These are phyloP conservation scores for Chalciporus sp. DNA, from an alignment of 1,284 basidiomycete species.

Conservation along the genomic window DNA sequence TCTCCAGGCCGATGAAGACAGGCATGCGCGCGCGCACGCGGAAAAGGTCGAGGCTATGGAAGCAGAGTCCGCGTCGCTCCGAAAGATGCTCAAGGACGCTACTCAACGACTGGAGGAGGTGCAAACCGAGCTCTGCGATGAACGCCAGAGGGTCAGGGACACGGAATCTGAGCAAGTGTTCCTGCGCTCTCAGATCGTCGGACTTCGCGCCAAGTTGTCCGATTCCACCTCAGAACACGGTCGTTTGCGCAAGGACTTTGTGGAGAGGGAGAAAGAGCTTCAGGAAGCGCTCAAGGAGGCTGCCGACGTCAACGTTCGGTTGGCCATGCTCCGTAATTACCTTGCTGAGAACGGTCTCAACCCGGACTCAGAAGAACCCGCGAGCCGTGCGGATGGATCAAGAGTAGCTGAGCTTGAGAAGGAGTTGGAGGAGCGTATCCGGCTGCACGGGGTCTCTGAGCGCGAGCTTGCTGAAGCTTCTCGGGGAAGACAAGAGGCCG, in stretches of 20 bases:
- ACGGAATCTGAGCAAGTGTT: conserved; percentile 72
- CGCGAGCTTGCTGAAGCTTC: conserved; percentile 66
- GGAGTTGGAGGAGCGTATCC: conserved; percentile 70
- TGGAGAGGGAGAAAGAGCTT: conserved; percentile 70
- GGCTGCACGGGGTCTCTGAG: conserved; percentile 74
- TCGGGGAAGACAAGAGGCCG: conserved; percentile 71
- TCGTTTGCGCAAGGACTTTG: conserved; percentile 69
- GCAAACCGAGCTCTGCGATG: conserved; percentile 70
- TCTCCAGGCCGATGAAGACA: conserved; percentile 78
- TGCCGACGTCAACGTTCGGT: conserved; percentile 75
- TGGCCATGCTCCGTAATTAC: conserved; percentile 83
- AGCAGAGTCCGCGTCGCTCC: conserved; percentile 71
- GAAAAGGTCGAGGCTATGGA: conserved; percentile 85
- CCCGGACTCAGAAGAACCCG: conserved; percentile 63
- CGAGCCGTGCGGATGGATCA: conserved; percentile 46
- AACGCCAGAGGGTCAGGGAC: conserved; percentile 66
- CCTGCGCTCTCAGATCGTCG: conserved; percentile 78
- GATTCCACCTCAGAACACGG: conserved; percentile 73
- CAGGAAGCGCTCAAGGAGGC: conserved; percentile 69
- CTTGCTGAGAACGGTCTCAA: conserved; percentile 87
- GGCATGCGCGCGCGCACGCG: conserved; percentile 68
- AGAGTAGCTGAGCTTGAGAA: conserved; percentile 73
- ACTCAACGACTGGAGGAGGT: conserved; percentile 70
- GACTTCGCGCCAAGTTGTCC: conserved; percentile 78
- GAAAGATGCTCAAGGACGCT: conserved; percentile 78